Base-by-base conservation (phyloP, 495 filamentous ascomycete species). In the Lepraria neglecta region DNA sequence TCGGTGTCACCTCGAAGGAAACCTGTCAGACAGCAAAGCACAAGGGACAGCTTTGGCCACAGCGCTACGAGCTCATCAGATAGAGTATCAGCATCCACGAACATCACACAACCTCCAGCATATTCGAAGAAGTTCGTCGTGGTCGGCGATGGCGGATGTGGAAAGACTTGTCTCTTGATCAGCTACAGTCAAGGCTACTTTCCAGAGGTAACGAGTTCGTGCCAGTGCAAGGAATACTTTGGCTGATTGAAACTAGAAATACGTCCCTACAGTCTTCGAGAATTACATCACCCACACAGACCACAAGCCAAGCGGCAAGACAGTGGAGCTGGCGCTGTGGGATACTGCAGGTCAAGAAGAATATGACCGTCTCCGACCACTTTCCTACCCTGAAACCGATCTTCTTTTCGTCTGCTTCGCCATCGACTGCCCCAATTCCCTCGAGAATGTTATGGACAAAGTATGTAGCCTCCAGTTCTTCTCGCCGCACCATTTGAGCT, bases 111-210 rank as follows among this genome's bases (percentile, higher is more conserved):
- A 67, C 88, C 88, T 4, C 91, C 92, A 1, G 84, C 89, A 54
- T 98, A 91, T 74, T 96, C 91, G 62, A 98, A 98, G 79, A 98
- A 98, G 79, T 91, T 98, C 67, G 94, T 98, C 24, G 94, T 98
- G 21, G 94, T 98, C 27, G 94, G 94, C 57, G 94, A 98, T 74
- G 94, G 94, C 62, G 94, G 94, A 59, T 98, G 94, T 74, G 94
- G 94, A 66, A 98, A 98, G 86, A 98, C 94, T 6, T 98, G 95
- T 79, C 76, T 98, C 61, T 77, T 98, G 76, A 98, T 98, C 72
- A 96, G 91, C 71, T 98, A 97, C 74, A 95, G 90, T 64, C 90
- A 96, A 79, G 94, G 94, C 14, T 94, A 95, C 73, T 98, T 98
- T 72, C 94, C 94, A 73, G 95, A 98, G 88, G 94, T 96, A 78